These are phyloP conservation scores for Geotrichum ghanense DNA, from an alignment of 805 yeast species.

Conservation along the genomic window DNA sequence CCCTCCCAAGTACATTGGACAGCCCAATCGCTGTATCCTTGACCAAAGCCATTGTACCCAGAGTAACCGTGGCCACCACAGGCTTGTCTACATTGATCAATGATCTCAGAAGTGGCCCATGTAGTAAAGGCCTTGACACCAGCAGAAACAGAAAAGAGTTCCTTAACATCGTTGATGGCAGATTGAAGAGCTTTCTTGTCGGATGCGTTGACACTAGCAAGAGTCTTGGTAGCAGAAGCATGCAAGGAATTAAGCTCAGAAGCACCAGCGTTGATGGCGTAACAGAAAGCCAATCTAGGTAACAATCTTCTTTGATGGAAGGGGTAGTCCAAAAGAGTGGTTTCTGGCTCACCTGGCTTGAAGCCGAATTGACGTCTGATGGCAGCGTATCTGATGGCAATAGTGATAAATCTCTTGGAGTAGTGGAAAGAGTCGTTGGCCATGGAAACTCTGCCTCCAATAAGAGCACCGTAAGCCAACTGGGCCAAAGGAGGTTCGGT, in stretches of 20 bases:
- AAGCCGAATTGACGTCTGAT: conserved; percentile 77
- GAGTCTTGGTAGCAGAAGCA: conserved; percentile 28
- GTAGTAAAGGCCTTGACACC: conserved; percentile 83
- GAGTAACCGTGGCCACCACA: conserved; percentile 97
- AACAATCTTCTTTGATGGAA: conserved; percentile 79
- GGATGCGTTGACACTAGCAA: conserved; percentile 31
- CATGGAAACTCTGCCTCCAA: conserved; percentile 87
- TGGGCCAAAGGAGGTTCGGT: conserved; percentile 78
- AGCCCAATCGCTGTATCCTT: conserved; percentile 86
- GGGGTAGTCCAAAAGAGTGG: conserved; percentile 74
- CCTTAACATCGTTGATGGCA: conserved; percentile 52
- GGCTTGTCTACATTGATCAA: conserved; percentile 84
- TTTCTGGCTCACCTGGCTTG: conserved; percentile 39
- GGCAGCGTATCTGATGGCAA: conserved; percentile 81
- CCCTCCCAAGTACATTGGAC: conserved; percentile 99
- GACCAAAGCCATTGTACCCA: conserved; percentile 84
- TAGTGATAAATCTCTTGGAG: conserved; percentile 67
- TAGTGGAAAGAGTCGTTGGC: conserved; percentile 74
- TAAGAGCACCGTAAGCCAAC: conserved; percentile 74
- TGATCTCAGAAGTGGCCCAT: conserved; percentile 70
- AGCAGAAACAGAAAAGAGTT: conserved; percentile 74
- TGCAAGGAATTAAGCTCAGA: conserved; percentile 46
- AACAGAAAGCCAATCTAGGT: conserved; percentile 74
- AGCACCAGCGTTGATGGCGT: conserved; percentile 65
- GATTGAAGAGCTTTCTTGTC: conserved; percentile 36